phyloP scores from a whole-genome alignment of 305 asterid species.

The Ilex paraguariensis region DNA sequence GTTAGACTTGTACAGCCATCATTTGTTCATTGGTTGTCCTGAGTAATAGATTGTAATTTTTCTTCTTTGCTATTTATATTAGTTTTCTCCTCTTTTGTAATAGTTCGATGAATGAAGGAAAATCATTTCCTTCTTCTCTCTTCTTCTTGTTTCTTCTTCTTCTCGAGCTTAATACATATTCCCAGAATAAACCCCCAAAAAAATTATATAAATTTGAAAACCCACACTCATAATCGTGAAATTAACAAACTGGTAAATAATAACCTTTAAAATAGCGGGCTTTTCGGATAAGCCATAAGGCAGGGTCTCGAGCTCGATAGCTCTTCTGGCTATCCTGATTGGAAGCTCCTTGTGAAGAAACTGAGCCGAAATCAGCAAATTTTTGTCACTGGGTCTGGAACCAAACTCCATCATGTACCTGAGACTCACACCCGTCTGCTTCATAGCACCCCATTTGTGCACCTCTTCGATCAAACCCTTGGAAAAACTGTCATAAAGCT shows the following conservation, averaged over 20 bases:
- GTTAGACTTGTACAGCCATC: too few species aligned
- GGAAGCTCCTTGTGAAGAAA: slow-evolving; percentile 88
- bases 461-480: slow-evolving; percentile 63
- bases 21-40: too few species aligned
- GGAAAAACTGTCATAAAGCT: slow-evolving; percentile 44
- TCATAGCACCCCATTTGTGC: slow-evolving; percentile 71
- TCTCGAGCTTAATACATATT: too few species aligned
- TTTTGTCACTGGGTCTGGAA: slow-evolving; percentile 53
- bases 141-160: too few species aligned
- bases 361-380: slow-evolving; percentile 79
- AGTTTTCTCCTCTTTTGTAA: too few species aligned
- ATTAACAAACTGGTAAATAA: neutral
- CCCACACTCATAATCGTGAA: neutral
- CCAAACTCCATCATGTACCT: slow-evolving; percentile 97
- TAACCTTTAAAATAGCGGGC: slow-evolving; percentile 81
- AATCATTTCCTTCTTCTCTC: too few species aligned
- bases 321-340: slow-evolving; percentile 81
- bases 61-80: too few species aligned
- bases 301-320: slow-evolving; percentile 67
- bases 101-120: too few species aligned
- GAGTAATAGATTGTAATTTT: too few species aligned
- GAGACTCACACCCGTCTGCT: slow-evolving; percentile 88
- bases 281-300: slow-evolving; percentile 73
- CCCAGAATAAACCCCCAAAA: too few species aligned
- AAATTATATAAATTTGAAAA: neutral